phyloP scores from a whole-genome alignment of 345 rosid species.

The Rubroshorea leprosula region DNA sequence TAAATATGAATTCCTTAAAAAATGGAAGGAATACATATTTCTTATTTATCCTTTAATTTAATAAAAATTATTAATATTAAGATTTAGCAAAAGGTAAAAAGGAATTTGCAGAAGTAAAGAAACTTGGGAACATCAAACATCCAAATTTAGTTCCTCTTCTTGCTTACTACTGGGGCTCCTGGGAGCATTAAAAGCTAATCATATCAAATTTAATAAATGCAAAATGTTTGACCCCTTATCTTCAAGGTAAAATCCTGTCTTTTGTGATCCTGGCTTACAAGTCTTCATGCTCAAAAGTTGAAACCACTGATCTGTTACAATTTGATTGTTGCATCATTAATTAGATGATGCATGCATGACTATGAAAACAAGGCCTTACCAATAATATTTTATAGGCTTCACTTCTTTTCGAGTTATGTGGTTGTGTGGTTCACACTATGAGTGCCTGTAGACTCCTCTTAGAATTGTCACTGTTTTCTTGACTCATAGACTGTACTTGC shows the following conservation, averaged over 20 bases:
- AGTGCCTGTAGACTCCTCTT: neutral
- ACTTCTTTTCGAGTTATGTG: neutral
- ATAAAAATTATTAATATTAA: no score
- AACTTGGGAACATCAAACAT: conserved; percentile 78
- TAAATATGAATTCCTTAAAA: no score
- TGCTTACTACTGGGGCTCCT: conserved; percentile 86
- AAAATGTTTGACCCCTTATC: conserved; percentile 57
- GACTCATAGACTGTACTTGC: no score
- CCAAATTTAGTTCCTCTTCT: conserved; percentile 75
- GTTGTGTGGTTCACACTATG: neutral
- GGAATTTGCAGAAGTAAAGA: conserved; percentile 84
- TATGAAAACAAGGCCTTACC: no score
- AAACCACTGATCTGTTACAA: no score
- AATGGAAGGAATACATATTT: no score
- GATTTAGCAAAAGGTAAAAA: conserved; percentile 69
- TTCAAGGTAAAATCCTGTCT: conserved; percentile 52
- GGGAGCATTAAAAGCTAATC: conserved; percentile 78
- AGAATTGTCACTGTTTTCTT: no score
- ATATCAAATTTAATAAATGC: conserved; percentile 59
- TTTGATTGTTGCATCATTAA: no score
- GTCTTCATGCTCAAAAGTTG: neutral
- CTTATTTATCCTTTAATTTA: no score
- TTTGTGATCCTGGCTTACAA: neutral
- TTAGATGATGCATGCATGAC: no score
- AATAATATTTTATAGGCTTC: no score